These are phyloP conservation scores for Trypanosoma avium DNA, from an alignment of 208 protist genomes.

Conservation along the genomic window DNA sequence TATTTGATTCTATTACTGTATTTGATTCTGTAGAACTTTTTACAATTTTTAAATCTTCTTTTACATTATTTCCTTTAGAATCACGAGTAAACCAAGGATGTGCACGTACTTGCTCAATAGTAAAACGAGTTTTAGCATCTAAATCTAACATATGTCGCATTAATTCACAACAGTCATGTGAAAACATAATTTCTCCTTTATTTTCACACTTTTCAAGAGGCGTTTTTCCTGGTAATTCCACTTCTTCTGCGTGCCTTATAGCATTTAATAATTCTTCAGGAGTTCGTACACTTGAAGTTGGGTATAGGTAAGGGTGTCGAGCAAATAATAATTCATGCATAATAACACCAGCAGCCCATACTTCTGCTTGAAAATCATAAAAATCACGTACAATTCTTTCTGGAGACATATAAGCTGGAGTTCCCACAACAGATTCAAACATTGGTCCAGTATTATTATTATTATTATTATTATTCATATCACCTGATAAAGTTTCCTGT, in stretches of 20 bases:
- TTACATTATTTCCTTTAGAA: conserved; percentile 20
- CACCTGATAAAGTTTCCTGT: no score
- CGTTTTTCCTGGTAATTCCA: conserved; percentile 11
- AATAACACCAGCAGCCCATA: conserved; percentile 78
- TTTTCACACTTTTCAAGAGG: neutral
- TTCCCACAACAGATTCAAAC: conserved; percentile 66
- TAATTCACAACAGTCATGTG: conserved; percentile 42
- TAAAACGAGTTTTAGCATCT: conserved; percentile 50
- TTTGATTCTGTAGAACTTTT: neutral
- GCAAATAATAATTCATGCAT: conserved; percentile 78
- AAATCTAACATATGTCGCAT: conserved; percentile 58
- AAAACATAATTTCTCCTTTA: neutral
- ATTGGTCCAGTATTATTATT: conserved; percentile 14
- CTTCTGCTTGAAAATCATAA: conserved; percentile 75
- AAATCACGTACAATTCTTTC: conserved; percentile 54
- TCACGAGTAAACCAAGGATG: conserved; percentile 56
- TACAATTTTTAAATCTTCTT: conserved; percentile 17
- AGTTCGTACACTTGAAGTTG: conserved; percentile 29
- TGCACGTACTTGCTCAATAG: conserved; percentile 54
- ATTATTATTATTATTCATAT: neutral
- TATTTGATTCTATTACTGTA: conserved; percentile 4
- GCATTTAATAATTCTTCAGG: conserved; percentile 24
- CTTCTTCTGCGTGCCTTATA: conserved; percentile 23
- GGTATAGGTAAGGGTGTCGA: conserved; percentile 31
- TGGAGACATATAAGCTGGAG: conserved; percentile 72